phyloP scores from a whole-genome alignment of 1,139 yeast species.

The Sugiyamaella paludigena region DNA sequence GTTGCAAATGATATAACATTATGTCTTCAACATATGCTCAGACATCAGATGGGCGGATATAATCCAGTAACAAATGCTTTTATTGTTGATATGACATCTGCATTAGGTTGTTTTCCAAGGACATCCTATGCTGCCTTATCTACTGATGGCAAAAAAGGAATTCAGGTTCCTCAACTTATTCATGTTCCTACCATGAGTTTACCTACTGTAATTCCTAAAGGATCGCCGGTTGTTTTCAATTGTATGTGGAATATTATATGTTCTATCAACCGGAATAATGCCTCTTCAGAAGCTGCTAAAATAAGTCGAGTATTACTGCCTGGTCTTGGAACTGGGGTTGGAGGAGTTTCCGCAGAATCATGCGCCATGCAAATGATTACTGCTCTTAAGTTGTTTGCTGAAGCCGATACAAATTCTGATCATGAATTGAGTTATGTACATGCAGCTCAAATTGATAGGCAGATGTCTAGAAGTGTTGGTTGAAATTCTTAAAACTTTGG shows the following conservation, averaged over 20 bases:
- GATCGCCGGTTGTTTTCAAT: conserved; percentile 42
- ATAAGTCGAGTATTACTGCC: conserved; percentile 42
- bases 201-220: conserved; percentile 33
- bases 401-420: background rate
- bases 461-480: conserved; percentile 2
- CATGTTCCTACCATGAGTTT: conserved; percentile 52
- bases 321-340: conserved; percentile 54
- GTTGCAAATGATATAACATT: conserved; percentile 19
- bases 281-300: background rate
- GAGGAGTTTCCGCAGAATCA: conserved; percentile 41
- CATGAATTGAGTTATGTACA: background rate
- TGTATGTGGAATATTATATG: conserved; percentile 46
- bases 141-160: background rate
- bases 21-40: conserved; percentile 27
- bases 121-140: conserved; percentile 3
- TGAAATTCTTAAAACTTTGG: too few relatives aligned
- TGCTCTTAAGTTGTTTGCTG: conserved; percentile 15
- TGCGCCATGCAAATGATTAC: conserved; percentile 39
- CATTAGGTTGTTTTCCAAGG: conserved; percentile 1
- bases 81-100: conserved; percentile 29
- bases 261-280: conserved; percentile 30
- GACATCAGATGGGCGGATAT: conserved; percentile 34
- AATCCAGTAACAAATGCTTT: conserved; percentile 36
- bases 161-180: conserved; percentile 35
- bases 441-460: conserved; percentile 9